Percentiles rank a stretch among this genome's conserved stretches.
Conservation (phyloP, 345 rosid species). For the Citrus reticulata region DNA sequence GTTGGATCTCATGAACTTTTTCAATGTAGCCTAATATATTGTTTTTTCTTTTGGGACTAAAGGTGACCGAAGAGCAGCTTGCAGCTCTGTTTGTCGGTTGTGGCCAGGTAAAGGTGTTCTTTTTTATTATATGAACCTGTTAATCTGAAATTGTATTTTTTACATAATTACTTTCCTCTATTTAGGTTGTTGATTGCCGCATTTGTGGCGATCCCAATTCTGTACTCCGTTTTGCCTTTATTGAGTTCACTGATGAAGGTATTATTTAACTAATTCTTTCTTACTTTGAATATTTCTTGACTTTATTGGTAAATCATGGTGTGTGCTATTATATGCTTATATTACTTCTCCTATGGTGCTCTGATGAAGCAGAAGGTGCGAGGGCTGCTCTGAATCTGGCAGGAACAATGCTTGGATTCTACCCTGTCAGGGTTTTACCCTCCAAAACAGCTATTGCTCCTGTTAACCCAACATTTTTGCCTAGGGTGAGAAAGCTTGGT, state of each 20-base stretch:
- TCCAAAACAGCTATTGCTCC: constrained; percentile 97
- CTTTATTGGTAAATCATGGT: background rate
- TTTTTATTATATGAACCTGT: background rate
- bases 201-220: constrained; percentile 97
- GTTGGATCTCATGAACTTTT: background rate
- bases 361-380: constrained; percentile 63
- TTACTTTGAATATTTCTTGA: background rate
- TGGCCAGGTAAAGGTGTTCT: constrained; percentile 65
- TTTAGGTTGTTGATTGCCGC: constrained; percentile 92
- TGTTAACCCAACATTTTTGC: constrained; percentile 90
- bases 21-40: background rate
- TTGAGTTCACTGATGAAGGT: constrained; percentile 96
- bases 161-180: constrained; percentile 4
- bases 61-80: constrained; percentile 99
- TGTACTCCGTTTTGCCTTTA: constrained; percentile 88
- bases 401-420: constrained; percentile 88
- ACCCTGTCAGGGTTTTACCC: constrained; percentile 85
- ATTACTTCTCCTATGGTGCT: constrained; percentile 19
- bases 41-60: background rate
- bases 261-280: background rate
- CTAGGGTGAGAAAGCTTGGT: constrained; percentile 55
- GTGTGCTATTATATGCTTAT: background rate
- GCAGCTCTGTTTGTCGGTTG: constrained; percentile 75
- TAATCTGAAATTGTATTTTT: background rate
- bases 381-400: constrained; percentile 65